Evolutionary conservation across 352 stramenopile species (phyloP).

Genomic region (Phytopythium aichiense): DNA sequence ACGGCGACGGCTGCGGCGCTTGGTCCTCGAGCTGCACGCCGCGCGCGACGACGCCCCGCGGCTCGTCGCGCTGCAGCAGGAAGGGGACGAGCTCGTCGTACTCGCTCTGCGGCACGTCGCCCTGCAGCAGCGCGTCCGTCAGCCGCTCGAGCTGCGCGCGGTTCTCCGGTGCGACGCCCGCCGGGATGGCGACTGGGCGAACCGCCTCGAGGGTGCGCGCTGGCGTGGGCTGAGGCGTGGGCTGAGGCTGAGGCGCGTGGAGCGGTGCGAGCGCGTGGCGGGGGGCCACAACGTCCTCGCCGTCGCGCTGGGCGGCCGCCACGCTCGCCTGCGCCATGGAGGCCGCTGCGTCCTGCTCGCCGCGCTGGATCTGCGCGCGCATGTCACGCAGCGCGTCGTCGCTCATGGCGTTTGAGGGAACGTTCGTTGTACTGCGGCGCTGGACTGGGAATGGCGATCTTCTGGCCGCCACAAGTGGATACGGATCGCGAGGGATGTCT

Average conservation of each 20-base stretch:
- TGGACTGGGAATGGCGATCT: not conserved
- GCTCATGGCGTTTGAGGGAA: not conserved
- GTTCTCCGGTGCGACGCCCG: constrained; percentile 8
- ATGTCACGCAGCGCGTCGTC: not conserved
- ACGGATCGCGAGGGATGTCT: not conserved
- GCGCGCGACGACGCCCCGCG: not conserved
- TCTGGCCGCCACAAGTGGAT: not conserved
- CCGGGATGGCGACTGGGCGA: not conserved
- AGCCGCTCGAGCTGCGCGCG: constrained; percentile 30
- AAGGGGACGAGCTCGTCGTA: constrained; percentile 40
- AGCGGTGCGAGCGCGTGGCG: constrained; percentile 5
- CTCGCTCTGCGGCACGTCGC: constrained; percentile 27
- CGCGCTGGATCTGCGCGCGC: not conserved
- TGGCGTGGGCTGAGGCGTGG: not conserved
- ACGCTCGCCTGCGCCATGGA: constrained; percentile 1
- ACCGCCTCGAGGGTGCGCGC: not conserved
- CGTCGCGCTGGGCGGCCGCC: not conserved
- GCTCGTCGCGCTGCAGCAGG: constrained; percentile 10
- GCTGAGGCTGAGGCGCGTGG: not conserved
- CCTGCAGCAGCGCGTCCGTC: constrained; percentile 27
- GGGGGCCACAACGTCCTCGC: not conserved
- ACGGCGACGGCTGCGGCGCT: constrained; percentile 6
- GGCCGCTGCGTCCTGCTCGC: not conserved
- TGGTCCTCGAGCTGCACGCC: not conserved
- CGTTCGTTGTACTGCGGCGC: not conserved